These are phyloP conservation scores for Incumbomyces delicatus DNA, from an alignment of 2,329 filamentous ascomycete species.

Conservation along the genomic window DNA sequence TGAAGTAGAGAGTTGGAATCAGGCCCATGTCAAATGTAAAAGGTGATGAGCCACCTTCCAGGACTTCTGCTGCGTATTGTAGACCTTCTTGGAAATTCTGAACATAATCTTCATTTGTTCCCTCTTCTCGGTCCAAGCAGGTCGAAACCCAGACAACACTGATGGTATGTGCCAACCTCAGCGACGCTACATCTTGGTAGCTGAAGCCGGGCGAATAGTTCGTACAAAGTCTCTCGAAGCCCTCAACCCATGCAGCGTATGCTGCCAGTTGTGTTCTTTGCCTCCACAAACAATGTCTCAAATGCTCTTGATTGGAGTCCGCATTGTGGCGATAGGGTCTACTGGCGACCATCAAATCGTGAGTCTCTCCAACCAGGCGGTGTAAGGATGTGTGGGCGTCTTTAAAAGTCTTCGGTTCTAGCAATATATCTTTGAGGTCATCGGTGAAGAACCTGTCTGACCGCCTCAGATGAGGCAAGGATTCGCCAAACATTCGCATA, in stretches of 20 bases:
- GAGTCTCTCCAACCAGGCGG: background rate
- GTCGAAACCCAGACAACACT: constrained; percentile 2
- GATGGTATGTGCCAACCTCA: background rate
- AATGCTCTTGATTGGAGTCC: background rate
- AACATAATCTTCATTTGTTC: background rate
- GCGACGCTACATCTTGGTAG: background rate
- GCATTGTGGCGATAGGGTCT: background rate
- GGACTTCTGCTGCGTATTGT: background rate
- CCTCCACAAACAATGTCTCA: background rate
- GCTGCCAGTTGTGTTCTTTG: background rate
- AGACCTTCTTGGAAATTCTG: background rate
- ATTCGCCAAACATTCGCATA: background rate
- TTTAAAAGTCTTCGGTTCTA: background rate
- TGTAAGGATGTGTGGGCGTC: background rate
- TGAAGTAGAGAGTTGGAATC: constrained; percentile 27
- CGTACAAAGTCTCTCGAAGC: background rate
- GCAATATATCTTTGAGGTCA: background rate
- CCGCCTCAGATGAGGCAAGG: background rate
- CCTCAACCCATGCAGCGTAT: constrained; percentile 1
- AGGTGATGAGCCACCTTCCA: background rate
- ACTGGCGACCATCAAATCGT: background rate
- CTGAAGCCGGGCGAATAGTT: background rate
- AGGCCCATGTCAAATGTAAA: constrained; percentile 24
- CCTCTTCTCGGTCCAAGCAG: constrained; percentile 1
- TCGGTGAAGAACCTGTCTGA: background rate